Evolutionary conservation across 129 eudicot species (phyloP), one percentile per base, ranked within the genome.

Genomic region (Silybum marianum): DNA sequence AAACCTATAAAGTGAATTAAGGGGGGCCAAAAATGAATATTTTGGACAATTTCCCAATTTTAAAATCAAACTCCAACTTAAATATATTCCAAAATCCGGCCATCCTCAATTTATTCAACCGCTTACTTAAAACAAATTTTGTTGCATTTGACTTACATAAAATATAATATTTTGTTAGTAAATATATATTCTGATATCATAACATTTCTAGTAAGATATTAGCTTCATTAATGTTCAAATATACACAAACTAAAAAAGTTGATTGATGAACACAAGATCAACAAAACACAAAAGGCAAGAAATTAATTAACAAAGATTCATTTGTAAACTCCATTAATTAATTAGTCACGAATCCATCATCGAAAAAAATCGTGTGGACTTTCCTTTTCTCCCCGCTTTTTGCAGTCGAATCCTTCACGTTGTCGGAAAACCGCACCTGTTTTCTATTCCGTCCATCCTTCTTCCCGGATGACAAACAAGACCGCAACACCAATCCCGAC

Each of bases 351-450:
- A 58, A 58, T n/a, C 66, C 24, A n/a, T 58, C 66, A 2, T 58
- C 66, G 23, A 58, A 58, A 24, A 54, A 54, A 14, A 58, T 7
- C 10, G 66, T 6, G 66, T n/a, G 66, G 24, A 58, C 54, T 78
- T 65, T 80, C 77, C 76, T 84, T 68, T 72, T 84, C 85, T 73
- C 81, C 21, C 74, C 88, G 2, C 72, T 81, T 42, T 81, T 66
- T 22, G 65, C 87, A 70, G 48, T 76, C 28, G 90, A 71, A 39
- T 82, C 85, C 65, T 84, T 84, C 81, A 80, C 86, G 32, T 90
- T 89, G 23, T 80, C 80, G 1, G 86, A 84, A 83, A 90, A 90
- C 66, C 84, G 74, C 54, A 90, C 93, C 62, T 79, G 87, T 88
- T 90, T 90, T 48, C 66, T 77, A 73, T 74, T 83, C 28, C 42